phyloP scores from a whole-genome alignment of 164 flowering plant genomes.

The Nymphaea colorata region DNA sequence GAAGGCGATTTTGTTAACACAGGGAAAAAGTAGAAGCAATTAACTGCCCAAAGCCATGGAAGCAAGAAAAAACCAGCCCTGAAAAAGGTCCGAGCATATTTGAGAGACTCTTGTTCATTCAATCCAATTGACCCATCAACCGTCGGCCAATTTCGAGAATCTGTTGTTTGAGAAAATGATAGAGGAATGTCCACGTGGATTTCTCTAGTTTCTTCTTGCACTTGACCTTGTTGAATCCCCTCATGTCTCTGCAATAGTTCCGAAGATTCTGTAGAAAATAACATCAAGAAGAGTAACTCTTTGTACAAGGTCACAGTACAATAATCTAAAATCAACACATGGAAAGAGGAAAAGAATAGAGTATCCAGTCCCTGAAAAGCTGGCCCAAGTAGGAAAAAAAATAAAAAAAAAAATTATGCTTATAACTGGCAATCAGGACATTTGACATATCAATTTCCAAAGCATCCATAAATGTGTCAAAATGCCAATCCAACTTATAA shows the following conservation, averaged over 20 bases:
- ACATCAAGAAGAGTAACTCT: too few species aligned
- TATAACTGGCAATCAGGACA: too few species aligned
- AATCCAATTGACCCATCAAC: constrained; percentile 80
- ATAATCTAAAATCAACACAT: too few species aligned
- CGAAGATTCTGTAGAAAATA: neutral
- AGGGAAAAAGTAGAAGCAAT: constrained; percentile 96
- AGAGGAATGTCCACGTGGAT: neutral
- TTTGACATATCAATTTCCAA: too few species aligned
- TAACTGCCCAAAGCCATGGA: constrained; percentile 87
- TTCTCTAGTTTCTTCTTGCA: neutral
- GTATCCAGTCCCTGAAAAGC: too few species aligned
- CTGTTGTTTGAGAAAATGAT: neutral
- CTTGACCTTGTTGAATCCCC: neutral
- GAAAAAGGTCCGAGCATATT: constrained; percentile 65
- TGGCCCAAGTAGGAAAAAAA: too few species aligned
- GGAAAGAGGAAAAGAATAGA: too few species aligned
- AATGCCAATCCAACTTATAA: too few species aligned
- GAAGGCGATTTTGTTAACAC: constrained; percentile 46
- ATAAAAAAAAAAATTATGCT: too few species aligned
- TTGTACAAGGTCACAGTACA: too few species aligned
- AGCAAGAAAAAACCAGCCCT: constrained; percentile 62
- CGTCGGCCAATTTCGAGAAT: constrained; percentile 46
- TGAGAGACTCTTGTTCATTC: constrained; percentile 54
- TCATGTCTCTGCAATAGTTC: neutral
- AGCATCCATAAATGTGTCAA: too few species aligned